Percentiles rank a stretch among this genome's conserved stretches.
These are phyloP conservation scores for Houttuynia cordata DNA, from an alignment of 164 flowering plant genomes.

Conservation along the genomic window DNA sequence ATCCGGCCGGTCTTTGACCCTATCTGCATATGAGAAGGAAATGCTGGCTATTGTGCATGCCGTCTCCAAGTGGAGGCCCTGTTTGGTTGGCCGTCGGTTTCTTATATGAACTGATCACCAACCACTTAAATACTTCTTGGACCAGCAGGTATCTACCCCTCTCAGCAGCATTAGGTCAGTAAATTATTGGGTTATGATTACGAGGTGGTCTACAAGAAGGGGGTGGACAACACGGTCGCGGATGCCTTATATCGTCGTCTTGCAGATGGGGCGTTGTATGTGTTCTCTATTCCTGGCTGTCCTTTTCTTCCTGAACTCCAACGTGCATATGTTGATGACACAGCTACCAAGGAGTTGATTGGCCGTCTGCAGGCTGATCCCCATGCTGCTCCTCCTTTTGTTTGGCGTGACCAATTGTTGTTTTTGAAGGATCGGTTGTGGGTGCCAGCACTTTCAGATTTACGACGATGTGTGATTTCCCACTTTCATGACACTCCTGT, in stretches of 20 bases:
- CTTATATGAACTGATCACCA: not conserved
- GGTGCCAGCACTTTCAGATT: too few species aligned
- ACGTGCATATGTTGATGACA: too few species aligned
- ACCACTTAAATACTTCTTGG: not conserved
- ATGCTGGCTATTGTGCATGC: not conserved
- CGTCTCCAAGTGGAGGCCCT: not conserved
- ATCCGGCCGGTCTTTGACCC: too few species aligned
- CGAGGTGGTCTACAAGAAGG: too few species aligned
- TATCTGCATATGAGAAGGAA: not conserved
- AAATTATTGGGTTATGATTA: not conserved
- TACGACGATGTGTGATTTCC: not conserved
- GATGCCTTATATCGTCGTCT: not conserved
- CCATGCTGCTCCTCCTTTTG: too few species aligned
- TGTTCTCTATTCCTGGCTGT: too few species aligned
- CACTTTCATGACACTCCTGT: not conserved
- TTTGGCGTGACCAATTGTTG: too few species aligned
- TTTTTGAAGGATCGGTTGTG: too few species aligned
- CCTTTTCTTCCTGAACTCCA: too few species aligned
- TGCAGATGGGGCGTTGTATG: not conserved
- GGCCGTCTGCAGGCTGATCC: too few species aligned
- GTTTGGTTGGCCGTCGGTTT: not conserved
- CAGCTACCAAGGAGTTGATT: too few species aligned
- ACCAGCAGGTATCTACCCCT: not conserved
- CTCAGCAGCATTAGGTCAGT: not conserved
- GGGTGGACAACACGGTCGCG: not conserved